Percentiles rank a stretch among this genome's conserved stretches.
These are phyloP conservation scores for Ambrosia artemisiifolia DNA, from an alignment of 129 eudicot genomes.

Conservation along the genomic window DNA sequence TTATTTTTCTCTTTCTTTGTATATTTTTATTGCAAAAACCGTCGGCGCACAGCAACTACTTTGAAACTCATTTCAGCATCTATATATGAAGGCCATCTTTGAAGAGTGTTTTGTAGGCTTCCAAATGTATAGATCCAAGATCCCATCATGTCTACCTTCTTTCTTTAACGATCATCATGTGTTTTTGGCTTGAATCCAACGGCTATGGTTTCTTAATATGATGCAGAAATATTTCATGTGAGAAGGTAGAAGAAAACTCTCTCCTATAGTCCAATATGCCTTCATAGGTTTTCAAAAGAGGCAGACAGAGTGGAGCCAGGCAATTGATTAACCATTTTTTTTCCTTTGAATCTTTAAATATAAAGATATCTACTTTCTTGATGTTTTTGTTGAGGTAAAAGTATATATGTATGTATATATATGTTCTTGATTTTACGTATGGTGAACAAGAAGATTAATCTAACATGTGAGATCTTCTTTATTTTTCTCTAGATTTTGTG, in stretches of 20 bases:
- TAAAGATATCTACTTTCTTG: slow-evolving; percentile 14
- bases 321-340: slow-evolving; percentile 28
- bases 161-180: slow-evolving; percentile 13
- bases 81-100: slow-evolving; percentile 21
- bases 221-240: slow-evolving; percentile 21
- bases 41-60: slow-evolving; percentile 27
- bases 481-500: neutral
- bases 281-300: slow-evolving; percentile 33
- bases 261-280: slow-evolving; percentile 14
- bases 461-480: slow-evolving; percentile 5
- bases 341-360: neutral
- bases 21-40: slow-evolving; percentile 12
- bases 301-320: slow-evolving; percentile 81
- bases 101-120: slow-evolving; percentile 23
- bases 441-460: slow-evolving; percentile 13
- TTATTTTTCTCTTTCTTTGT: slow-evolving; percentile 13
- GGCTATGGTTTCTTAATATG: slow-evolving; percentile 16
- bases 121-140: slow-evolving; percentile 21
- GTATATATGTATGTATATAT: neutral
- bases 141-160: slow-evolving; percentile 1
- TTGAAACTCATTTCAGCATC: slow-evolving; percentile 12
- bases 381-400: neutral
- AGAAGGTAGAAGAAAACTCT: slow-evolving; percentile 26
- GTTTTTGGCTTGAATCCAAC: slow-evolving; percentile 11
- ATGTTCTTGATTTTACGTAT: slow-evolving; percentile 11